These are phyloP conservation scores for Cystoderma amianthinum DNA, from an alignment of 768 basidiomycete species.

Conservation along the genomic window DNA sequence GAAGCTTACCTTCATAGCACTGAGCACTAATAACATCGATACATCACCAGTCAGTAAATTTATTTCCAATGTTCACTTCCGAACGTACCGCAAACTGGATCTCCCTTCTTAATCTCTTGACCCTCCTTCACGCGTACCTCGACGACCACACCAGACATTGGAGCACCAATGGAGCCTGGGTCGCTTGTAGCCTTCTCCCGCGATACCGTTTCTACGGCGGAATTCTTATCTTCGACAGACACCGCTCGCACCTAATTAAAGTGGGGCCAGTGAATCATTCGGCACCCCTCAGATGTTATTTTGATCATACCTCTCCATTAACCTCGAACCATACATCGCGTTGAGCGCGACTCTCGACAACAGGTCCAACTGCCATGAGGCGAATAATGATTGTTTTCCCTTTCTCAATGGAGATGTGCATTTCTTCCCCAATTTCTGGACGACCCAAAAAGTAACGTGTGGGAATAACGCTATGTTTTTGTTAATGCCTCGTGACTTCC, in stretches of 20 bases:
- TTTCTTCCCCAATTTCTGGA: conserved; percentile 89
- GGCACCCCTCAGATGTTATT: too few species aligned
- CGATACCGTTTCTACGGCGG: conserved; percentile 90
- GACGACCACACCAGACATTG: conserved; percentile 97
- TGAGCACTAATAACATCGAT: conserved; percentile 55
- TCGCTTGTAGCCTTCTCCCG: conserved; percentile 92
- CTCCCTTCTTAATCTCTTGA: conserved; percentile 96
- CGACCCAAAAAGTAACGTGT: conserved; percentile 97
- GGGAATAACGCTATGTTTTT: conserved; percentile 69
- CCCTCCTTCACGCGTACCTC: conserved; percentile 98
- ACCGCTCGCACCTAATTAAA: conserved; percentile 80
- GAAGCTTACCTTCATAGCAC: conserved; percentile 86
- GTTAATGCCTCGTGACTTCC: conserved; percentile 3
- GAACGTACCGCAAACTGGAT: conserved; percentile 82
- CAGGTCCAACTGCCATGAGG: conserved; percentile 90
- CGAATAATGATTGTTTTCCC: conserved; percentile 97
- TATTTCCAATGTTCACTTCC: background rate
- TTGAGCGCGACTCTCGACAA: conserved; percentile 86
- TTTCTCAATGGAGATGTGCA: conserved; percentile 93
- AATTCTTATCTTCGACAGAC: conserved; percentile 93
- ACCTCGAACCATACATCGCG: conserved; percentile 99
- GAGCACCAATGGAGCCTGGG: conserved; percentile 95
- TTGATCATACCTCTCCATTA: conserved; percentile 85
- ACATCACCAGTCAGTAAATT: conserved; percentile 10
- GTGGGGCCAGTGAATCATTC: too few species aligned